Conservation (phyloP, 1,284 basidiomycete species). For the Cutaneotrichosporon dermatis region DNA sequence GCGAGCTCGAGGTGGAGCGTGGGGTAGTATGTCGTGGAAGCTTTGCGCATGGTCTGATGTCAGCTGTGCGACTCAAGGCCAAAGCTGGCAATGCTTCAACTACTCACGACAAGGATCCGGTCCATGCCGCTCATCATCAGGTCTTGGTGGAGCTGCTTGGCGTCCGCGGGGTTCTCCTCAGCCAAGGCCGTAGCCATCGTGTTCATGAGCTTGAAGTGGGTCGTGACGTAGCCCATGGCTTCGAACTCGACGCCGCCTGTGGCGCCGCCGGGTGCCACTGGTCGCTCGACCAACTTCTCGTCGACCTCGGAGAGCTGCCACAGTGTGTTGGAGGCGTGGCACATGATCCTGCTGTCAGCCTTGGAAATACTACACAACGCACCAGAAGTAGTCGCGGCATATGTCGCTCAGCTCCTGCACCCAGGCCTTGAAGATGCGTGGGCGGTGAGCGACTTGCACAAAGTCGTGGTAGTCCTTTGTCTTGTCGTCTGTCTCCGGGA, state of each 20-base stretch:
- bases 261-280: constrained; percentile 92
- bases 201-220: constrained; percentile 78
- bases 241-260: constrained; percentile 98
- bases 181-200: constrained; percentile 62
- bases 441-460: constrained; percentile 74
- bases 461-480: constrained; percentile 65
- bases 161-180: constrained; percentile 60
- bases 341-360: constrained; percentile 67
- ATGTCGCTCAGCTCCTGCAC: constrained; percentile 82
- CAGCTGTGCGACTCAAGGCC: not conserved
- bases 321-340: constrained; percentile 86
- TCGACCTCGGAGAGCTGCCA: constrained; percentile 80
- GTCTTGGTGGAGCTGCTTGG: constrained; percentile 73
- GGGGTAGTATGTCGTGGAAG: constrained; percentile 86
- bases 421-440: constrained; percentile 85
- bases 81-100: no score
- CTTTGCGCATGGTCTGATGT: constrained; percentile 78
- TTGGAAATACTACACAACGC: not conserved
- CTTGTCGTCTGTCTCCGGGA: constrained; percentile 40
- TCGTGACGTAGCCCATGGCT: constrained; percentile 88
- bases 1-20: constrained; percentile 85
- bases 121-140: constrained; percentile 84
- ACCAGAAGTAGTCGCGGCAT: constrained; percentile 92
- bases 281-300: constrained; percentile 76
- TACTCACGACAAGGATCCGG: constrained; percentile 48